phyloP scores from a whole-genome alignment of 1,284 basidiomycete genomes.

The Rhodotorula sp. region DNA sequence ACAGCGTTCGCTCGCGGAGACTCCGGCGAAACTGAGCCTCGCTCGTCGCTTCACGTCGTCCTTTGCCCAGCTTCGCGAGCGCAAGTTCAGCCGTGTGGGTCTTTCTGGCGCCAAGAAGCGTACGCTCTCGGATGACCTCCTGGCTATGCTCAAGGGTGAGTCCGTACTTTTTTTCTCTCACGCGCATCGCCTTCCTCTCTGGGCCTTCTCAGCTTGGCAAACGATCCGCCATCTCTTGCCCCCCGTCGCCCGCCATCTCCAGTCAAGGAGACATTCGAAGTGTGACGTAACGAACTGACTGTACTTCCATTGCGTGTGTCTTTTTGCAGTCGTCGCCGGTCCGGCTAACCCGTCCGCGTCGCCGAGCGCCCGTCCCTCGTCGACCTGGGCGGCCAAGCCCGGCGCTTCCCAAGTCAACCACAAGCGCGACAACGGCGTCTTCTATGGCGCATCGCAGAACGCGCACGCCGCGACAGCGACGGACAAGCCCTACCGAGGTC shows the following conservation, averaged over 20 bases:
- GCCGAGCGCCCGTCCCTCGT: not conserved
- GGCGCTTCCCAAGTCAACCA: not conserved
- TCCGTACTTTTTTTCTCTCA: not conserved
- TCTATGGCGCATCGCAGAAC: not conserved
- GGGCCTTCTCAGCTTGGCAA: conserved; percentile 3
- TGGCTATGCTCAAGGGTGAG: conserved; percentile 23
- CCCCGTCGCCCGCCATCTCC: too few species aligned
- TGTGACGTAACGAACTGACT: too few species aligned
- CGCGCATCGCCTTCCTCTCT: not conserved
- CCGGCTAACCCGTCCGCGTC: too few species aligned
- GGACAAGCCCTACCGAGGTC: not conserved
- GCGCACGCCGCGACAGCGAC: conserved; percentile 1
- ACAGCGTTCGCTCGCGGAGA: conserved; percentile 12
- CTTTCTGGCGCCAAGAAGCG: conserved; percentile 15
- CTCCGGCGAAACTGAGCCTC: conserved; percentile 10
- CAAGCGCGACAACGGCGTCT: not conserved
- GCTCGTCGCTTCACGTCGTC: conserved; percentile 20
- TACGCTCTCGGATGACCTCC: conserved; percentile 27
- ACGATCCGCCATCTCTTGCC: not conserved
- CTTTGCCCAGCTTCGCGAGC: conserved; percentile 13
- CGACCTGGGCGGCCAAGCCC: conserved; percentile 2
- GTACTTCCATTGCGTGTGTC: too few species aligned
- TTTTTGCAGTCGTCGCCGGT: too few species aligned
- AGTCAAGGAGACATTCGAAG: too few species aligned
- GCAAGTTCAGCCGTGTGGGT: conserved; percentile 10